phyloP scores from a whole-genome alignment of 2,329 filamentous ascomycete species.

The Pestalotiopsis sp. region DNA sequence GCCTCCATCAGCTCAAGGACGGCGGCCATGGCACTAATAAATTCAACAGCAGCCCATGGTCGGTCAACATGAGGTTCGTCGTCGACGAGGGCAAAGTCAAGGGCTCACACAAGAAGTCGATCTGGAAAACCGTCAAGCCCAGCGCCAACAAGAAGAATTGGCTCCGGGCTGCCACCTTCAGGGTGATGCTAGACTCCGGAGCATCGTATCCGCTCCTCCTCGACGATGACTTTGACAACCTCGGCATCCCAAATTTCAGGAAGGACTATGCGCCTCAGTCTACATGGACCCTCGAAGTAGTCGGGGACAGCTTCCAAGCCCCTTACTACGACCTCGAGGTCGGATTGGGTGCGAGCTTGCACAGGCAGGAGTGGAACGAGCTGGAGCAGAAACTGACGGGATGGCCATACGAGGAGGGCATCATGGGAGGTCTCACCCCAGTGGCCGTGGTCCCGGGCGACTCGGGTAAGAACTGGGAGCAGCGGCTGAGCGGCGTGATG shows the following conservation, averaged over 20 bases:
- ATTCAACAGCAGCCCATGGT: conserved; percentile 28
- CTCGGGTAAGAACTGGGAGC: conserved; percentile 9
- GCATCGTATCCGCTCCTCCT: conserved; percentile 43
- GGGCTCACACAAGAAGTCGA: background rate
- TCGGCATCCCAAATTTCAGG: conserved; percentile 34
- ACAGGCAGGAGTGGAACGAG: background rate
- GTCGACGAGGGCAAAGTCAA: conserved; percentile 18
- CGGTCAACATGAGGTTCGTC: conserved; percentile 19
- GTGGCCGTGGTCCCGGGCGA: conserved; percentile 22
- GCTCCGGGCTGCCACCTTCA: conserved; percentile 27
- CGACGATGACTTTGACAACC: conserved; percentile 33
- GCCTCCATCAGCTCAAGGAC: conserved; percentile 22
- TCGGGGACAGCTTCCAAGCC: background rate
- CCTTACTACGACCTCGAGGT: conserved; percentile 21
- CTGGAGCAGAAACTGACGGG: background rate
- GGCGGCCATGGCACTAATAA: background rate
- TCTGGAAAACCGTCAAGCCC: background rate
- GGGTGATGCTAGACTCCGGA: conserved; percentile 44
- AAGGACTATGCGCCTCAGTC: conserved; percentile 40
- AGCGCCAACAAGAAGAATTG: background rate
- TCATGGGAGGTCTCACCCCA: conserved; percentile 30
- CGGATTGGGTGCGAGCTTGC: conserved; percentile 19
- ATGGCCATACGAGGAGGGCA: conserved; percentile 25
- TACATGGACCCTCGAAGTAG: conserved; percentile 8
- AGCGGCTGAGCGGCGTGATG: conserved; percentile 43